Base-by-base conservation (phyloP, 1,284 basidiomycete species). In the Dichomitus squalens region DNA sequence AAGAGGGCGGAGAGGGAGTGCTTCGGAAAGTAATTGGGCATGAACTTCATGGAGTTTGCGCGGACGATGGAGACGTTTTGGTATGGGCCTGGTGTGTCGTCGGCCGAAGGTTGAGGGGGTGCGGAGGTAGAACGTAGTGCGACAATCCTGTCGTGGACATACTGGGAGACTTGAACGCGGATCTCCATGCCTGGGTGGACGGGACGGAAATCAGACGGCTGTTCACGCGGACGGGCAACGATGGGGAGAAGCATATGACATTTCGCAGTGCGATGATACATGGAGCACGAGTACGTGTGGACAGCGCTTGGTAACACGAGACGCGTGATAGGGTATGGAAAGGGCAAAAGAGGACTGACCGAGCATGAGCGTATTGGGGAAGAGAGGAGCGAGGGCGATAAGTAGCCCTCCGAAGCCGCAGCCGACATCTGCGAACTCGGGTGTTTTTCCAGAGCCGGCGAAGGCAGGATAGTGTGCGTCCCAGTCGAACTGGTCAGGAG, bases 1-100 rank as follows among this genome's bases (percentile, higher is more conserved):
- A 99, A 99, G 60, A 99, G 83, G 60, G 97, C 92, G 33, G 89
- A 88, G 49, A 98, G 80, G 65, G 97, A 96, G 59, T 88, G 88
- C 70, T 96, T 95, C 11, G 82, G 73, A 75, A 99, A 98, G 75
- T 96, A 98, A 77, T 99, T 99, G 12, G 96, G 93, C 63, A 98
- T 83, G 75, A 98, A 98, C 77, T 99, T 99, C 96, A 98, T 98
- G 44, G 93, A 90, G 74, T 99, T 99, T 9, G 93, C 95, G 50
- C 96, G 90, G 61, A 98, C 90, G 62, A 98, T 88, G 49, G 94
- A 95, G 53, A 98, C 86, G 73, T 99, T 99, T 70, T 96, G 86
- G 75, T 91, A 98, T 53, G 86, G 73, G 38, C 79, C 76, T 11
- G 80, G 72, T n/a, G 71, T 41, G 21, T 64, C 44, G 18, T 68